Evolutionary conservation across 2,329 filamentous ascomycete genomes (phyloP).

Genomic region (Myriosclerotinia duriaeana): DNA sequence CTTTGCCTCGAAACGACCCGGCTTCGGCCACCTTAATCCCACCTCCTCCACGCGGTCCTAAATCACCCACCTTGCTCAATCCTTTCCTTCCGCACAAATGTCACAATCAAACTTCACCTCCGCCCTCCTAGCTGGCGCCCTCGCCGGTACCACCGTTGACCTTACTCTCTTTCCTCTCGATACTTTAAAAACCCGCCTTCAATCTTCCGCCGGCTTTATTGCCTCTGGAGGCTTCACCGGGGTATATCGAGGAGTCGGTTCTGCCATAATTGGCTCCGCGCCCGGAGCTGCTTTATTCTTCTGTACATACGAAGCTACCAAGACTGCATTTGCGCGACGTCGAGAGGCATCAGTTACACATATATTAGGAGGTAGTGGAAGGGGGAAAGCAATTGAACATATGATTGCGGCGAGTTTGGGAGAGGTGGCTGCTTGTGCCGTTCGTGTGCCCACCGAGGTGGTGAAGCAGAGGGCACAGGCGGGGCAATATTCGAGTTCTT

Average conservation of each 20-base stretch:
- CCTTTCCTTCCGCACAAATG: conserved; percentile 27
- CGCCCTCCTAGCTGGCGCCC: conserved; percentile 74
- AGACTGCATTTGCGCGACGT: conserved; percentile 43
- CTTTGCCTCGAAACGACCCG: conserved; percentile 4
- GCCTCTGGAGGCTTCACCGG: conserved; percentile 83
- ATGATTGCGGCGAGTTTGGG: conserved; percentile 84
- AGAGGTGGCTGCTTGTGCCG: conserved; percentile 87
- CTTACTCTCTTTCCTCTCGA: conserved; percentile 96
- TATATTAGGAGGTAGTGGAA: conserved; percentile 31
- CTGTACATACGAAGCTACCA: conserved; percentile 83
- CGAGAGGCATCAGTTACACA: background rate
- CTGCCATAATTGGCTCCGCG: conserved; percentile 84
- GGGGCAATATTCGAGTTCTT: conserved; percentile 70
- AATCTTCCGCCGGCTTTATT: conserved; percentile 76
- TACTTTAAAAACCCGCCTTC: conserved; percentile 96
- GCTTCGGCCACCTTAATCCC: conserved; percentile 19
- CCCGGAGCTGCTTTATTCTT: conserved; percentile 97
- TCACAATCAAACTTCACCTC: conserved; percentile 53
- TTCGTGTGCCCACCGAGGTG: conserved; percentile 93
- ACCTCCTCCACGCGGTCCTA: background rate
- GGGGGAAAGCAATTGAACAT: conserved; percentile 54
- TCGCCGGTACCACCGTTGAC: conserved; percentile 95
- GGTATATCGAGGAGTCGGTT: conserved; percentile 90
- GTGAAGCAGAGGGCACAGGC: conserved; percentile 97
- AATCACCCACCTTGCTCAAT: conserved; percentile 21